These are phyloP conservation scores for Rhizoctonia solani DNA, from an alignment of 1,284 basidiomycete species.

Conservation along the genomic window DNA sequence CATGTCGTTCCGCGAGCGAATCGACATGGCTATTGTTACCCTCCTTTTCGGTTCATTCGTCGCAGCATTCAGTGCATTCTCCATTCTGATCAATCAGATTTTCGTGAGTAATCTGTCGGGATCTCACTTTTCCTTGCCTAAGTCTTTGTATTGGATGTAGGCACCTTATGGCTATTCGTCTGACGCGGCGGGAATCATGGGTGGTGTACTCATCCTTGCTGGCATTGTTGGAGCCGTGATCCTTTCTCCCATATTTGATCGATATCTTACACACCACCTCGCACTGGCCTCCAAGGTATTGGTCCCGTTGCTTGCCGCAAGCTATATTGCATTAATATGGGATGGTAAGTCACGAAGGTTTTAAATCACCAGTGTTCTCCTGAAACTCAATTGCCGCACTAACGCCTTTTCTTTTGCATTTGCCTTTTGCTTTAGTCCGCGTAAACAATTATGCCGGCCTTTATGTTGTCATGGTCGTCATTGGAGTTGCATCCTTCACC, in stretches of 20 bases:
- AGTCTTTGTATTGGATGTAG: slow-evolving; percentile 46
- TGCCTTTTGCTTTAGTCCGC: too few species aligned
- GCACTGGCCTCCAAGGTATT: slow-evolving; percentile 62
- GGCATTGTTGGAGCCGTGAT: slow-evolving; percentile 68
- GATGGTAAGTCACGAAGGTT: slow-evolving; percentile 59
- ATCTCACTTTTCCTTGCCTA: not conserved
- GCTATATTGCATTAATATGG: slow-evolving; percentile 70
- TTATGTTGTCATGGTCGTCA: slow-evolving; percentile 66
- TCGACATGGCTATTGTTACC: slow-evolving; percentile 66
- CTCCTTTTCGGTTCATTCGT: slow-evolving; percentile 66
- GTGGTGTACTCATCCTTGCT: slow-evolving; percentile 45
- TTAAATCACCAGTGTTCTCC: too few species aligned
- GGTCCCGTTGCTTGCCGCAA: slow-evolving; percentile 60
- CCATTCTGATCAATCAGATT: slow-evolving; percentile 66
- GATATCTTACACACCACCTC: slow-evolving; percentile 71
- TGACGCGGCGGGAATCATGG: slow-evolving; percentile 63
- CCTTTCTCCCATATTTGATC: slow-evolving; percentile 74
- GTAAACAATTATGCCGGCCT: slow-evolving; percentile 61
- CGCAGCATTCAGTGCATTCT: slow-evolving; percentile 61
- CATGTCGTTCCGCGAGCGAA: slow-evolving; percentile 66
- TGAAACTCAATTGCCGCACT: too few species aligned
- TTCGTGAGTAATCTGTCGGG: slow-evolving; percentile 54
- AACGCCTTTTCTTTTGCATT: too few species aligned
- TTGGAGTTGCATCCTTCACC: slow-evolving; percentile 65
- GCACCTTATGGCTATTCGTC: slow-evolving; percentile 72